phyloP scores from a whole-genome alignment of 2,329 filamentous ascomycete species.

The Hypoxylon sp. region DNA sequence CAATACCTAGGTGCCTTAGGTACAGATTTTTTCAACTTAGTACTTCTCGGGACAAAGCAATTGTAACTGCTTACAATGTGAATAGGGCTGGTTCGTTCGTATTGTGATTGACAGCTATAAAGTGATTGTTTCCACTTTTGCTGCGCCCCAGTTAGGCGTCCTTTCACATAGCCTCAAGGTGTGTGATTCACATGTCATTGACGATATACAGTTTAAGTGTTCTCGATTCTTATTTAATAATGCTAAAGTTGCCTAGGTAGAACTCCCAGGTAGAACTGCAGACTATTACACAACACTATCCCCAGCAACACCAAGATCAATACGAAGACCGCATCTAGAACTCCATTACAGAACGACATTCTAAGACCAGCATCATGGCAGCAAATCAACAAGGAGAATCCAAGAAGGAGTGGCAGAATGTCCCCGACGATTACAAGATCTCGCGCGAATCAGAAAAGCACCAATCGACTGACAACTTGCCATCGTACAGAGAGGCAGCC shows the following conservation, averaged over 20 bases:
- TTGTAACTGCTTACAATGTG: background rate
- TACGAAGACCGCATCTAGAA: background rate
- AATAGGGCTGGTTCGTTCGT: background rate
- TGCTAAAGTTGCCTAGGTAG: background rate
- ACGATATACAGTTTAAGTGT: background rate
- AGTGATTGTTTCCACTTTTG: conserved; percentile 1
- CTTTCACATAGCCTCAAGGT: conserved; percentile 13
- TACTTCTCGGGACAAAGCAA: too few relatives aligned
- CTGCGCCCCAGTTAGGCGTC: conserved; percentile 5
- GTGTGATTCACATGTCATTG: background rate
- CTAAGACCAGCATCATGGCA: background rate
- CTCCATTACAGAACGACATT: background rate
- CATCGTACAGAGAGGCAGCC: conserved; percentile 23
- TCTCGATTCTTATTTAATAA: background rate
- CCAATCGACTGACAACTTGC: conserved; percentile 1
- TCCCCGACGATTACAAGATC: background rate
- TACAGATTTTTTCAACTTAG: too few relatives aligned
- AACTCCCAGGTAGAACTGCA: background rate
- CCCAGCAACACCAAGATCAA: background rate
- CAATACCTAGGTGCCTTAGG: background rate
- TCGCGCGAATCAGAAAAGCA: conserved; percentile 3
- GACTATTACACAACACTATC: background rate
- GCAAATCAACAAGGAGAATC: background rate
- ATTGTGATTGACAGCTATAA: conserved; percentile 9
- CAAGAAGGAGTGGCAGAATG: background rate